Evolutionary conservation across 257 asterid genomes (phyloP), one percentile per base, ranked within the genome.

Genomic region (Fraxinus anomala): DNA sequence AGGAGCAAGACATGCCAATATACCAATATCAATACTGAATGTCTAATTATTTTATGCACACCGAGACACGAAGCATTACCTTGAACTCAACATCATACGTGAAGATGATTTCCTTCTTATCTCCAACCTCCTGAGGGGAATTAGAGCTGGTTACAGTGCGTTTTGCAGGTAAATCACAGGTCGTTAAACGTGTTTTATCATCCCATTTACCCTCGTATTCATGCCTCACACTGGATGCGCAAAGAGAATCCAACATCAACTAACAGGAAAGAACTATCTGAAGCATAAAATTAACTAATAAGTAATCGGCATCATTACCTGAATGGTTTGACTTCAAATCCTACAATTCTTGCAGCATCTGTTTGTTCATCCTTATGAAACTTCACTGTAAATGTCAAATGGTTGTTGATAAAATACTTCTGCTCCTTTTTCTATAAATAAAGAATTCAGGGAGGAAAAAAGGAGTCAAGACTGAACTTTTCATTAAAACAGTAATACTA

Each of bases 151-250:
- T 79, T 47, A 94, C 90, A 13, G 84, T 79, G 79, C 87, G 94
- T 82, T 90, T 92, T 74, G 97, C 92, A 89, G 89, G 95, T 61
- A 96, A 94, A 81, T 94, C 95, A 76, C 98, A 94, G 23, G 97
- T 90, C 72, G 90, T 83, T 72, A 94, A 80, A 28, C 93, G 87
- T 65, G 80, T 86, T 42, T 85, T 92, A 34, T 82, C 90, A 81
- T 56, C 83, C 95, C 94, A 93, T 67, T 84, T 75, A 67, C 97
- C 42, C 12, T 37, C 11, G 2, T 37, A 37, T 37, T 37, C 42
- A 37, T 37, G 42, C 42, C 42, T 37, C 96, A 89, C 97, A 82
- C 97, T 92, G 88, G 40, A 83, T 40, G 70, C 19, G 61, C 16
- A 74, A 28, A 10, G 66, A 39, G 61, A 81, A 44, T 24, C 30